phyloP scores from a whole-genome alignment of 345 rosid species.

The Cardiospermum halicacabum region DNA sequence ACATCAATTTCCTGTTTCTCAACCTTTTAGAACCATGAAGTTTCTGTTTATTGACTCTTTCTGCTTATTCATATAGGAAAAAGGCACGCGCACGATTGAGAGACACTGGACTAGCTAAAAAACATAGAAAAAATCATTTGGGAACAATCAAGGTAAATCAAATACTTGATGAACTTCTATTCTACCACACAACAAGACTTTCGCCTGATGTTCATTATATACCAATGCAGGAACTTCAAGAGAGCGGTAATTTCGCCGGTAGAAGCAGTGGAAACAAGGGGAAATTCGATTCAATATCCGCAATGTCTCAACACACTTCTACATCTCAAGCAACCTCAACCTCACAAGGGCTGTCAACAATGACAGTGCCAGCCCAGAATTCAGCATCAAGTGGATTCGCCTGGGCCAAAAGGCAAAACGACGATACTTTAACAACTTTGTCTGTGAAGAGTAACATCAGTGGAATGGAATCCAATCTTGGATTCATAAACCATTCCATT shows the following conservation, averaged over 20 bases:
- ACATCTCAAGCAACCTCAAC: slow-evolving; percentile 23
- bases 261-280: slow-evolving; percentile 18
- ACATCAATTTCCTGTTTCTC: not conserved
- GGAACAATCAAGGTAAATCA: slow-evolving; percentile 29
- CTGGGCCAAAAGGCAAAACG: slow-evolving; percentile 47
- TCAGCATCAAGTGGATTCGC: slow-evolving; percentile 48
- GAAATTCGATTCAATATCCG: slow-evolving; percentile 32
- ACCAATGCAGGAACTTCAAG: slow-evolving; percentile 36
- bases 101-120: slow-evolving; percentile 42
- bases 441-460: slow-evolving; percentile 46
- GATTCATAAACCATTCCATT: slow-evolving; percentile 36
- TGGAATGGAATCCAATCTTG: slow-evolving; percentile 34
- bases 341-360: slow-evolving; percentile 30
- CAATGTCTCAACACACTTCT: slow-evolving; percentile 23
- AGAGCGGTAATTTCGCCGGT: slow-evolving; percentile 13
- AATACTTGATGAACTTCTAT: no score
- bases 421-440: slow-evolving; percentile 42
- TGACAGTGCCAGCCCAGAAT: slow-evolving; percentile 37
- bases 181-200: not conserved
- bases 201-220: not conserved
- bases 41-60: not conserved
- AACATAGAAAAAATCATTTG: slow-evolving; percentile 35
- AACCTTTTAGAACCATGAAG: not conserved
- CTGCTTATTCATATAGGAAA: slow-evolving; percentile 38
- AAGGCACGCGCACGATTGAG: slow-evolving; percentile 35